phyloP scores from a whole-genome alignment of 2,329 filamentous ascomycete genomes.

The Colletotrichum gigasporum region DNA sequence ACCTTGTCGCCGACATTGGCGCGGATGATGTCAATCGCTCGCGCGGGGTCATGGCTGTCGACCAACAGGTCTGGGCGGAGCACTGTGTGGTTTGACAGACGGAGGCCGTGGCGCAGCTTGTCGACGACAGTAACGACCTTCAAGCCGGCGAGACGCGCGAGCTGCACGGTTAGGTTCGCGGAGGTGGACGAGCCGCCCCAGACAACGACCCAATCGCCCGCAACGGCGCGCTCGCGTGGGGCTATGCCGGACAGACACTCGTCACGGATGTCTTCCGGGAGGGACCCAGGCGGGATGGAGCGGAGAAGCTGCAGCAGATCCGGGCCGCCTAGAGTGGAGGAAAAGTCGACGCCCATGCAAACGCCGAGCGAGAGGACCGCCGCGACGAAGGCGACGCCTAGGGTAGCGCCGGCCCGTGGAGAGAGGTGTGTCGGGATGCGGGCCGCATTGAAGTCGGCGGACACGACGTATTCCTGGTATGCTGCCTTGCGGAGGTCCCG shows the following conservation, averaged over 20 bases:
- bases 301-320: constrained; percentile 65
- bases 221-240: constrained; percentile 60
- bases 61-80: constrained; percentile 70
- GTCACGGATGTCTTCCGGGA: constrained; percentile 69
- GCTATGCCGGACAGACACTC: constrained; percentile 70
- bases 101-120: constrained; percentile 70
- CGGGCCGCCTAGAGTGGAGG: constrained; percentile 60
- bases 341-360: constrained; percentile 75
- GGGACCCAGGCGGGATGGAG: constrained; percentile 50
- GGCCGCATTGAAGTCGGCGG: constrained; percentile 71
- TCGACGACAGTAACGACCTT: constrained; percentile 74
- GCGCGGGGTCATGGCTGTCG: constrained; percentile 71
- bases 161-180: constrained; percentile 72
- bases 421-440: constrained; percentile 65
- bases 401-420: constrained; percentile 65
- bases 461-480: constrained; percentile 75
- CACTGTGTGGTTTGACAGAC: constrained; percentile 56
- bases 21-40: constrained; percentile 73
- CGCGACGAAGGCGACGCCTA: constrained; percentile 78
- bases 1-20: constrained; percentile 65
- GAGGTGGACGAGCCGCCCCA: constrained; percentile 83
- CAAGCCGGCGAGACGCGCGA: constrained; percentile 73
- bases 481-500: constrained; percentile 76
- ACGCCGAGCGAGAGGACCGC: constrained; percentile 73
- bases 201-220: constrained; percentile 76